Evolutionary conservation across 2,329 filamentous ascomycete genomes (phyloP), one percentile per base, ranked within the genome.

Genomic region (Cercospora sesami): DNA sequence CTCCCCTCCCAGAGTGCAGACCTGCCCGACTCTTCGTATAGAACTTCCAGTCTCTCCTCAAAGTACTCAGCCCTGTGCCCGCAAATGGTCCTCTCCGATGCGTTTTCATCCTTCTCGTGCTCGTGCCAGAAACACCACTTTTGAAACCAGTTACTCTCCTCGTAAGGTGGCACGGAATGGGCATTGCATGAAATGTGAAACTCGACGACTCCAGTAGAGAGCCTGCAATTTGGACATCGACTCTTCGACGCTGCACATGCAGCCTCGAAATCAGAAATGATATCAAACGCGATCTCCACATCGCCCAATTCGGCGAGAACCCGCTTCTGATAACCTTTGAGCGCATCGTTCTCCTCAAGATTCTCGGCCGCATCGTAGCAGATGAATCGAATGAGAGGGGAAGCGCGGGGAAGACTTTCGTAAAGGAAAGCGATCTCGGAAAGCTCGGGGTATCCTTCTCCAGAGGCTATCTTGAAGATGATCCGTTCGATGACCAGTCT

Each of bases 401-500:
- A 61, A 7, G 59, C 30, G 18, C 28, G 23, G n/a, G 36, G 59
- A 12, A 28, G 23, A 5, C 10, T 10, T 5, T 48, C 18, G 16
- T 61, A 42, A 8, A 61, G 59, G 2, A 12, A 28, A 3, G 26
- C 21, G 28, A 30, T 30, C 28, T 30, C 28, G 28, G 28, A 30
- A 30, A 30, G 28, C 28, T 30, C 28, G 28, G 28, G 28, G 28
- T 30, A 30, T 30, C 28, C 28, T 3, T 30, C 28, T 5, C 42
- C 9, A 16, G 48, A 53, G 48, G 21, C 5, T 4, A 64, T 60
- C 16, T 66, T 69, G 12, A 68, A 30, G 30, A 70, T 62, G 18
- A 70, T 53, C 36, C 60, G 31, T 30, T 71, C 45, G 18, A 66
- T 64, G 6, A 62, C 16, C 14, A 60, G 60, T 9, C 30, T 53